Evolutionary conservation across 768 basidiomycete genomes (phyloP), one percentile per base, ranked within the genome.

Genomic region (Gloeostereum incarnatum): DNA sequence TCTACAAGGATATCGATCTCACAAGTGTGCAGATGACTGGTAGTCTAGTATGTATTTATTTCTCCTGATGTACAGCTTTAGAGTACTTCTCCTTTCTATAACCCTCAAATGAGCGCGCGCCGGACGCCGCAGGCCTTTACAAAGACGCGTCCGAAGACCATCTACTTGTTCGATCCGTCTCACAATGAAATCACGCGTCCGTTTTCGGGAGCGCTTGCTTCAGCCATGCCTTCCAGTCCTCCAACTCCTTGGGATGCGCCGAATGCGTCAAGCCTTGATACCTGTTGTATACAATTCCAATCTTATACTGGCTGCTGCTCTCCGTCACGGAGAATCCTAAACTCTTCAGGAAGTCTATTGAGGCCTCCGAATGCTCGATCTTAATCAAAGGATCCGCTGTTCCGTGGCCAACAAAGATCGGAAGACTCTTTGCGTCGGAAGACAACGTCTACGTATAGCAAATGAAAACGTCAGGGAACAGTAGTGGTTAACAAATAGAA

Each of bases 371-470:
- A 35, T 77, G 65, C 19, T 67, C 45, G 47, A 66, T 67, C 41
- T 67, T 68, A 38, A 96, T 81, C 17, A 94, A 66, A 5, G 74
- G 78, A 59, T 97, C 92, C 11, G 56, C 66, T 5, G 66, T 71
- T 17, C 91, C 91, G 45, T 91, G 86, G 9, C 84, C 92, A 78
- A 86, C 86, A 59, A 94, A 93, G 20, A 93, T 67, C 1, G 90
- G 85, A 16, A 76, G 67, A 3, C 70, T 67, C 31, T 68, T 59
- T 13, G 80, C 75, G 47, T 79, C 65, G 7, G 69, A 60, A 11
- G 73, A 71, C 31, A 68, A 55, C 69, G 86, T 75, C 84, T 88
- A 41, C 18, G 36, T 4, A 40, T 10, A 23, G 38, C n/a, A 45
- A 36, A 24, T 36, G 36, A 14, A 31, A 32, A 24, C 23, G 39